Evolutionary conservation across 2,329 filamentous ascomycete genomes (phyloP), one percentile per base, ranked within the genome.

Genomic region (Albifimbria verrucaria): DNA sequence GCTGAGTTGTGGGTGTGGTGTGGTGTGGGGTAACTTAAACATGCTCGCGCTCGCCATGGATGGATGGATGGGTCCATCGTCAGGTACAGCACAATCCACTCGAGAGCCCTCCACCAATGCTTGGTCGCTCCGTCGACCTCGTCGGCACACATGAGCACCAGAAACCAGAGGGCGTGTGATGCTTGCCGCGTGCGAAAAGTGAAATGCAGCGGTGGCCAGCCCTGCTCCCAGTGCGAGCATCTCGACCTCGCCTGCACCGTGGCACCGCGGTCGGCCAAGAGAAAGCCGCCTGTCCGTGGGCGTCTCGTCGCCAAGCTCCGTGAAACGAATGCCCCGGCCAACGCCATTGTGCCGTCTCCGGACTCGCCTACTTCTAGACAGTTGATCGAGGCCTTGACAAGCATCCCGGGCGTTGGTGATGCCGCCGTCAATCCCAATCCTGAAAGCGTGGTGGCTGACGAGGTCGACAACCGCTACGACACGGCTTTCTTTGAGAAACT

Each of bases 61-160:
- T n/a, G n/a, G n/a, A n/a, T n/a, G n/a, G n/a, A n/a, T n/a, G n/a
- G n/a, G n/a, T n/a, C n/a, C n/a, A n/a, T n/a, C n/a, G n/a, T n/a
- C n/a, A n/a, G n/a, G n/a, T n/a, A n/a, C n/a, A n/a, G n/a, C n/a
- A n/a, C n/a, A n/a, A n/a, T n/a, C n/a, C n/a, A n/a, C n/a, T n/a
- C n/a, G n/a, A n/a, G n/a, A n/a, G n/a, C n/a, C n/a, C n/a, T n/a
- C n/a, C n/a, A n/a, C n/a, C n/a, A n/a, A n/a, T n/a, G n/a, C n/a
- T n/a, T n/a, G n/a, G n/a, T n/a, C n/a, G n/a, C n/a, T 44, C n/a
- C 41, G n/a, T 18, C 41, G 41, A 70, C 48, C 70, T 70, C 20
- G 61, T 71, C 43, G 51, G 72, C 43, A 59, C 65, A 0, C 60
- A 39, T 39, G 32, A 39, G 18, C 65, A 0, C 59, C 62, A 0